A percentile compares a stretch with the other conserved stretches of the same genome.
phyloP scores from a whole-genome alignment of 306 rosid species.

The Purshia tridentata region DNA sequence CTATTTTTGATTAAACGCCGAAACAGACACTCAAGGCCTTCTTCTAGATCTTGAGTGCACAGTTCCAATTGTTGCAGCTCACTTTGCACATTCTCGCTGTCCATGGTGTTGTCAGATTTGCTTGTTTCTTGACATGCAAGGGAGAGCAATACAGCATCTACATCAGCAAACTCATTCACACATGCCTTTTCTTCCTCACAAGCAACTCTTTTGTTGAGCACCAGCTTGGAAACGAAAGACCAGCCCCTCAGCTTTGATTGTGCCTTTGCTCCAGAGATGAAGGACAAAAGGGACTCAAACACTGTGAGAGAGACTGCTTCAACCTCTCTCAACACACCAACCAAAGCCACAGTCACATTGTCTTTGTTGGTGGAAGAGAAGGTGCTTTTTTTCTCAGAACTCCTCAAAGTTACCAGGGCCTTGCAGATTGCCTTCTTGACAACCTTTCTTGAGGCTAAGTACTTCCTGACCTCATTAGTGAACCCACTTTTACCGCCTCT shows the following conservation, averaged over 20 bases:
- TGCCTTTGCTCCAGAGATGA: constrained; percentile 33
- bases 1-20: constrained; percentile 44
- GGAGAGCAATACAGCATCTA: constrained; percentile 29
- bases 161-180: constrained; percentile 40
- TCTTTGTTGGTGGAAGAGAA: constrained; percentile 19
- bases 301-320: constrained; percentile 32
- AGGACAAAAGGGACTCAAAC: constrained; percentile 46
- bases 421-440: constrained; percentile 44
- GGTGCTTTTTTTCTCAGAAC: constrained; percentile 15
- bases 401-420: constrained; percentile 33
- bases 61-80: constrained; percentile 39
- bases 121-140: constrained; percentile 23
- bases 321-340: constrained; percentile 34
- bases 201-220: constrained; percentile 32
- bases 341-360: constrained; percentile 23
- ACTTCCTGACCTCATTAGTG: constrained; percentile 42
- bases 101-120: constrained; percentile 19
- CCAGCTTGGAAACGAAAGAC: constrained; percentile 41
- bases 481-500: constrained; percentile 26
- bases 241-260: constrained; percentile 33
- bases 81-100: constrained; percentile 20
- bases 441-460: constrained; percentile 46
- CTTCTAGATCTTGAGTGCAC: constrained; percentile 45
- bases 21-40: constrained; percentile 36
- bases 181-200: constrained; percentile 26